Evolutionary conservation across 2,329 filamentous ascomycete species (phyloP).

Genomic region (Fusarium luffae): DNA sequence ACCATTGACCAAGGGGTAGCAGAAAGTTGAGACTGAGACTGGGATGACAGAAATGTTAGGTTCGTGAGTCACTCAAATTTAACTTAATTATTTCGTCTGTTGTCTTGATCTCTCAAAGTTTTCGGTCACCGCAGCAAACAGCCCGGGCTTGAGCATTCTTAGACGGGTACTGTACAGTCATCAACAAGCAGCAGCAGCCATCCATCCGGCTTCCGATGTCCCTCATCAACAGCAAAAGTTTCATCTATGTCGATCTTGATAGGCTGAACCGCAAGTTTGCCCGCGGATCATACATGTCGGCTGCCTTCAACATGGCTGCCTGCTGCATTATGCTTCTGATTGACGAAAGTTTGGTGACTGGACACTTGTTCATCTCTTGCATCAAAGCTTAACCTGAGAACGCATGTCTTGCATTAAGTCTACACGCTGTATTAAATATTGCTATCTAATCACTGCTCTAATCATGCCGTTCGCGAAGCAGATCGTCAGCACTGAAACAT

Average conservation of each 20-base stretch:
- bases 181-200: conserved; percentile 12
- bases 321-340: background rate
- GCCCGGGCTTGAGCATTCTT: background rate
- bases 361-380: background rate
- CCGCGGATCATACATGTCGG: background rate
- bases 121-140: background rate
- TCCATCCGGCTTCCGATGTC: conserved; percentile 37
- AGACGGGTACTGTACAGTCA: conserved; percentile 3
- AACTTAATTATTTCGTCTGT: background rate
- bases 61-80: background rate
- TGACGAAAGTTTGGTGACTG: background rate
- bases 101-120: background rate
- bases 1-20: background rate
- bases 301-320: background rate
- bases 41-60: background rate
- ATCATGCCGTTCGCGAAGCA: conserved; percentile 11
- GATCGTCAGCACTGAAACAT: conserved; percentile 1
- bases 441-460: conserved; percentile 19
- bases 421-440: conserved; percentile 25
- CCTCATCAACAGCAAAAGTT: background rate
- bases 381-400: background rate
- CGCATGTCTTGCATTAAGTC: conserved; percentile 7
- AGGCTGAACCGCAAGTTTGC: conserved; percentile 1
- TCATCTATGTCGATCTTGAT: background rate
- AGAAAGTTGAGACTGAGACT: background rate